Conservation (phyloP, 805 yeast genomes). For the Yamadazyma akitaensis region DNA sequence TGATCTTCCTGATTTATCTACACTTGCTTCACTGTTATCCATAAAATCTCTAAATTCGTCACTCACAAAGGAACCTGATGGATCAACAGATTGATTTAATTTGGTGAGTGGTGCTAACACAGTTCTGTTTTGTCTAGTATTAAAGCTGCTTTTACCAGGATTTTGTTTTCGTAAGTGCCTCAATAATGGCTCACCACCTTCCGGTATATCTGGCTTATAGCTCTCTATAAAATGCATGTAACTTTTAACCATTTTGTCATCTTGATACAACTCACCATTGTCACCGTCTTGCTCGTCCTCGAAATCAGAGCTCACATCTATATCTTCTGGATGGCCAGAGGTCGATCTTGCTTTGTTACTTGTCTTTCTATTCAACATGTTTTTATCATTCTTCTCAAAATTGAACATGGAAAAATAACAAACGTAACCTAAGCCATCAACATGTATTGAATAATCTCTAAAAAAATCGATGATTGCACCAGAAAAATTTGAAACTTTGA, state of each 20-base stretch:
- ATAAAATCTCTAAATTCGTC: slow-evolving; percentile 17
- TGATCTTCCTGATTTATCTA: slow-evolving; percentile 27
- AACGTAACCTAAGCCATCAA: slow-evolving; percentile 92
- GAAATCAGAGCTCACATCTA: slow-evolving; percentile 9
- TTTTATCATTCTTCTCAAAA: slow-evolving; percentile 56
- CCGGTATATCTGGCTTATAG: slow-evolving; percentile 41
- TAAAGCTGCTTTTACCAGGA: background rate
- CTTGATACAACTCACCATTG: slow-evolving; percentile 33
- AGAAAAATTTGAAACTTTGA: slow-evolving; percentile 67
- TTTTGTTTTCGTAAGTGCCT: background rate
- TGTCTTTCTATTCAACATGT: slow-evolving; percentile 32
- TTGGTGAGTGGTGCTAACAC: background rate
- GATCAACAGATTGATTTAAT: slow-evolving; percentile 9
- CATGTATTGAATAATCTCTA: slow-evolving; percentile 83
- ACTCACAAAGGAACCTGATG: slow-evolving; percentile 10
- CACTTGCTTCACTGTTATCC: slow-evolving; percentile 29
- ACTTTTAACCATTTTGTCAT: slow-evolving; percentile 89
- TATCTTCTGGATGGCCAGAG: background rate
- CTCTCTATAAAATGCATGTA: slow-evolving; percentile 85
- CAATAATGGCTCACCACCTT: background rate
- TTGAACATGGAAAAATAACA: slow-evolving; percentile 94
- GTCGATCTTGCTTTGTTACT: slow-evolving; percentile 12
- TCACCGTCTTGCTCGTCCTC: slow-evolving; percentile 11
- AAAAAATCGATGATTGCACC: slow-evolving; percentile 85
- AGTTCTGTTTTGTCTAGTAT: background rate